Percentiles rank a stretch among this genome's conserved stretches.
These are phyloP conservation scores for Podaxis carcinomalis DNA, from an alignment of 768 basidiomycete genomes.

Conservation along the genomic window DNA sequence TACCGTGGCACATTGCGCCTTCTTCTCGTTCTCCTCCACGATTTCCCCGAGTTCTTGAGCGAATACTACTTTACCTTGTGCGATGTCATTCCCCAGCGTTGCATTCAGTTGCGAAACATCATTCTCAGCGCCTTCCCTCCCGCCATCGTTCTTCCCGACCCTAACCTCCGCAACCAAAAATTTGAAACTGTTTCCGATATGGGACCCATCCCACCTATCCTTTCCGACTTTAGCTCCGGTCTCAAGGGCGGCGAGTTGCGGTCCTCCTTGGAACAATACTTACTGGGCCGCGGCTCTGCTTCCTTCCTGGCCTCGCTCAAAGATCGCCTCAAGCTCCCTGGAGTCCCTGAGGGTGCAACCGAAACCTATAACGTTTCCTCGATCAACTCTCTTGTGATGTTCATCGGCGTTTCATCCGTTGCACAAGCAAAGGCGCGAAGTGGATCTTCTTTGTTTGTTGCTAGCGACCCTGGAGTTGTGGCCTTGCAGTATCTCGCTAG, in stretches of 20 bases:
- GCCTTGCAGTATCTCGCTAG: constrained; percentile 78
- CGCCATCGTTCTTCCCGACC: constrained; percentile 76
- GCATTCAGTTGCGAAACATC: constrained; percentile 95
- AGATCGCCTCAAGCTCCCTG: constrained; percentile 62
- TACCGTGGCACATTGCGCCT: constrained; percentile 89
- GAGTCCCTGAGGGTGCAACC: constrained; percentile 36
- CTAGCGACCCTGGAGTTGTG: constrained; percentile 80
- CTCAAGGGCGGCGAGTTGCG: constrained; percentile 81
- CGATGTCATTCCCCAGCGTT: constrained; percentile 87
- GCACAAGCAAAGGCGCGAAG: constrained; percentile 84
- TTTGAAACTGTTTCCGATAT: constrained; percentile 82
- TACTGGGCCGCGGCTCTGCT: constrained; percentile 69
- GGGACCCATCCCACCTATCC: constrained; percentile 86
- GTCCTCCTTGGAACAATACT: constrained; percentile 76
- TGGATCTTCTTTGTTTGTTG: constrained; percentile 75
- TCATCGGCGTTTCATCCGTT: constrained; percentile 90
- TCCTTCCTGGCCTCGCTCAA: constrained; percentile 75
- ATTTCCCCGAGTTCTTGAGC: constrained; percentile 97
- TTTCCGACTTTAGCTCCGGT: constrained; percentile 86
- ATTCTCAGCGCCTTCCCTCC: constrained; percentile 94
- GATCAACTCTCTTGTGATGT: constrained; percentile 93
- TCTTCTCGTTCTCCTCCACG: constrained; percentile 92
- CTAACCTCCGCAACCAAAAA: constrained; percentile 70
- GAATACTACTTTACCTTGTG: constrained; percentile 96
- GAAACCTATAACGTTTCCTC: constrained; percentile 84